Percentiles rank a stretch among this genome's conserved stretches.
Evolutionary conservation across 2,329 filamentous ascomycete species (phyloP).

Genomic region (Pestalotiopsis sp.): DNA sequence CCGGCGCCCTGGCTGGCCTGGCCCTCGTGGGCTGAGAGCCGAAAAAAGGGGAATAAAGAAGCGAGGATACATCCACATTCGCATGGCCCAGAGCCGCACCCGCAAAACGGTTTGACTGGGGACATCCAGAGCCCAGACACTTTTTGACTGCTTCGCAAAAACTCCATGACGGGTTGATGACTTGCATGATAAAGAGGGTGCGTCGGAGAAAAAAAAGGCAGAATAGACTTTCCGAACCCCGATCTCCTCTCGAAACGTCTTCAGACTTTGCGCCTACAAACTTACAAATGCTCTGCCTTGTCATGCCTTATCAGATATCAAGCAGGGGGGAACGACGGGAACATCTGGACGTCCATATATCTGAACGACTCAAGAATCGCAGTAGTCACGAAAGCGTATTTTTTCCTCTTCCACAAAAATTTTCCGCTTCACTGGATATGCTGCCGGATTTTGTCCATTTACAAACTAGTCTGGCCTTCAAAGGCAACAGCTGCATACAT

Average conservation of each 20-base stretch:
- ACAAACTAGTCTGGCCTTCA: neutral
- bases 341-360: neutral
- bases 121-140: slow-evolving; percentile 63
- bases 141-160: slow-evolving; percentile 24
- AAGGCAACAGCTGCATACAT: neutral
- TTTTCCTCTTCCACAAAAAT: neutral
- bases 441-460: neutral
- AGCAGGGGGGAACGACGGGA: neutral
- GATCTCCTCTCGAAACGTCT: neutral
- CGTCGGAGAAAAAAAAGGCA: neutral
- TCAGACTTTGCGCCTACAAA: neutral
- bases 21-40: too few relatives aligned
- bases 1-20: neutral
- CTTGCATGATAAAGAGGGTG: neutral
- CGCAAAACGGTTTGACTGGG: too few relatives aligned
- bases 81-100: too few relatives aligned
- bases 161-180: too few relatives aligned
- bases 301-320: neutral
- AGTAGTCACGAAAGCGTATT: neutral
- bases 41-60: too few relatives aligned
- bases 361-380: neutral
- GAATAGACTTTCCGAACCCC: neutral
- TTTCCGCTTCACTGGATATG: neutral
- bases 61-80: too few relatives aligned
- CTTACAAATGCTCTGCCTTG: neutral